Percentiles rank a stretch among this genome's conserved stretches.
These are phyloP conservation scores for Stephanodiscus minutulus DNA, from an alignment of 108 stramenopile species.

Conservation along the genomic window DNA sequence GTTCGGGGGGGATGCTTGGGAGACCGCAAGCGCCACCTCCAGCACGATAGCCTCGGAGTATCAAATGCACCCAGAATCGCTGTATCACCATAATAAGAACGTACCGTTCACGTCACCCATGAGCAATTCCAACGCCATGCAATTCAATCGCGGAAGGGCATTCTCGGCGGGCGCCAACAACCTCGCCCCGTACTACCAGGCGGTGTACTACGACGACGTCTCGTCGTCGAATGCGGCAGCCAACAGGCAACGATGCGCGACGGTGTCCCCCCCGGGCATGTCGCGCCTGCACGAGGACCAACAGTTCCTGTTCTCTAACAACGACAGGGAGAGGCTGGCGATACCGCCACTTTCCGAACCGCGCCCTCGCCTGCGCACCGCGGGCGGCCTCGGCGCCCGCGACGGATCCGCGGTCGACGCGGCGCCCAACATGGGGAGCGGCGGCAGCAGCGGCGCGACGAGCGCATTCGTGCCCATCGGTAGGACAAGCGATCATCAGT, in stretches of 20 bases:
- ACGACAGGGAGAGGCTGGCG: slow-evolving; percentile 32
- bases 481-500: background rate
- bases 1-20: slow-evolving; percentile 47
- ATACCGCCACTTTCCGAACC: slow-evolving; percentile 42
- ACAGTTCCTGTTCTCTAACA: slow-evolving; percentile 22
- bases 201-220: slow-evolving; percentile 28
- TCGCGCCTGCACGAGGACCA: slow-evolving; percentile 53
- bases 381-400: slow-evolving; percentile 14
- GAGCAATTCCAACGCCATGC: slow-evolving; percentile 15
- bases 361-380: slow-evolving; percentile 13
- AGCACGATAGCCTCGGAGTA: slow-evolving; percentile 61
- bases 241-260: slow-evolving; percentile 64
- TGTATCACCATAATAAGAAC: slow-evolving; percentile 19
- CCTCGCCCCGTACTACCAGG: slow-evolving; percentile 20
- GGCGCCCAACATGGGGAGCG: too few species aligned
- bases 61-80: slow-evolving; percentile 43
- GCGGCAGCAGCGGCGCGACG: background rate
- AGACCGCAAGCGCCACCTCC: slow-evolving; percentile 61
- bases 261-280: slow-evolving; percentile 67
- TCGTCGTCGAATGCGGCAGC: slow-evolving; percentile 24
- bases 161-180: slow-evolving; percentile 41
- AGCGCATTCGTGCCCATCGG: slow-evolving; percentile 49
- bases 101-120: slow-evolving; percentile 23
- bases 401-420: background rate
- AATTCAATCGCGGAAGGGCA: slow-evolving; percentile 39